These are phyloP conservation scores for Eutreptiella sp. DNA, from an alignment of 208 protist species.

Conservation along the genomic window DNA sequence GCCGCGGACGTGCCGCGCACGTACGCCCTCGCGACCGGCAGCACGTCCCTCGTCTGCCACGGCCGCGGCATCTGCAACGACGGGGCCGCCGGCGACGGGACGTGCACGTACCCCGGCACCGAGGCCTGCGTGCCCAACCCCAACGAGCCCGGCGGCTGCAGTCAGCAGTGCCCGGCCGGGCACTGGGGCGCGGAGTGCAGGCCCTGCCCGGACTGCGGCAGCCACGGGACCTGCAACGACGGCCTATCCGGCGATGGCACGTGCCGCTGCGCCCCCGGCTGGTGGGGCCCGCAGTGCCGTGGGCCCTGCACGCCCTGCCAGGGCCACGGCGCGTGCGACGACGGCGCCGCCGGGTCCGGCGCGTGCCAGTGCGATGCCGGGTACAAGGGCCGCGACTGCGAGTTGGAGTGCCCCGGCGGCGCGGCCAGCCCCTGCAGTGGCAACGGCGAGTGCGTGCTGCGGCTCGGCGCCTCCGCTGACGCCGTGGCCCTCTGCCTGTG, in stretches of 20 bases:
- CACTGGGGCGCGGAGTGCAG: background rate
- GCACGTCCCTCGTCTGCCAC: too few species aligned
- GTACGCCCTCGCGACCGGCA: too few species aligned
- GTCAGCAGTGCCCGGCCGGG: background rate
- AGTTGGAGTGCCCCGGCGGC: conserved; percentile 5
- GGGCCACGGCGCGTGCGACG: conserved; percentile 17
- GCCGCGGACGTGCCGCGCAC: too few species aligned
- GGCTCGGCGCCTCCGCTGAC: too few species aligned
- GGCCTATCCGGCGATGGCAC: conserved; percentile 18
- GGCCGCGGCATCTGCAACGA: conserved; percentile 23
- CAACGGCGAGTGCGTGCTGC: conserved; percentile 5
- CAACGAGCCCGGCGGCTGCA: conserved; percentile 9
- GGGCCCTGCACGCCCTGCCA: background rate
- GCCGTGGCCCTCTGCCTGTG: too few species aligned
- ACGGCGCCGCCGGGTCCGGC: conserved; percentile 15
- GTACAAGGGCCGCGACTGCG: conserved; percentile 20
- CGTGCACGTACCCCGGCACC: conserved; percentile 13
- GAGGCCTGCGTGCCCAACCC: conserved; percentile 5
- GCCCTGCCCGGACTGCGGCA: conserved; percentile 7
- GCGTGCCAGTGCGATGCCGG: conserved; percentile 14
- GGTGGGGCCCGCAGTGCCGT: conserved; percentile 11
- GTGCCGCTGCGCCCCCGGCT: conserved; percentile 11
- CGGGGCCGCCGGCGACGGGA: conserved; percentile 6
- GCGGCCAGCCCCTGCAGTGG: background rate
- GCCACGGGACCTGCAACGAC: conserved; percentile 14